Base-by-base conservation (phyloP, 148 eudicot genomes). In the Rhododendron simsii region DNA sequence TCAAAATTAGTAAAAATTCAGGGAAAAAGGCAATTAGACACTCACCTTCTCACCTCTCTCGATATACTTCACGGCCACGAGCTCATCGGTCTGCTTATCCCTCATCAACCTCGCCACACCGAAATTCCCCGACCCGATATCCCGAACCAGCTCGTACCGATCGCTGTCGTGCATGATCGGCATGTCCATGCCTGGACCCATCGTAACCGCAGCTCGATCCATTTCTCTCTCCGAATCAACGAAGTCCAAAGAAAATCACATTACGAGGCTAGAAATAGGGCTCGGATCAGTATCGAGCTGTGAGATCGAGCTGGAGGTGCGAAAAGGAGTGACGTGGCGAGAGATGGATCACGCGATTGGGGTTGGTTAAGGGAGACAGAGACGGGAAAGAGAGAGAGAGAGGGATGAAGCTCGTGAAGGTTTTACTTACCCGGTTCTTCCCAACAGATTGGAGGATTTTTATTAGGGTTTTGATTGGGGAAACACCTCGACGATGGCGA, bases 41-140 rank as follows among this genome's bases (percentile, higher is more conserved):
- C 87, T 53, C 26, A 93, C 95, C 95, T 92, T 92, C 16, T 91
- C 91, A 35, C 95, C 95, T 61, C 94, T 85, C 86, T 90, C 90
- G 85, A 92, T 92, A 33, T 92, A 92, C 87, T 92, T 92, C 28
- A 92, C 93, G 20, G 93, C 93, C 65, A 92, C 91, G 47, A 89
- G 89, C 81, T 92, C 93, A 33, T 83, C 87, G 21, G 90, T 90
- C 33, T 86, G 88, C 83, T 90, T 90, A 48, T 92, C 93, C 80
- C 89, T 88, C 93, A 92, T 92, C 57, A 92, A 87, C 81, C 93
- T 86, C 2, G 93, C 93, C 1, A 92, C 89, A 5, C 92, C 93
- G 69, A 92, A 92, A 53, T 92, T 92, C 37, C 93, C 93, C 57
- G 93, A 88, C 73, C 93, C 93, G 81, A 92, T 92, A 30, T 92